Conservation (phyloP, 1,284 basidiomycete species). For the Tremellales sp. region DNA sequence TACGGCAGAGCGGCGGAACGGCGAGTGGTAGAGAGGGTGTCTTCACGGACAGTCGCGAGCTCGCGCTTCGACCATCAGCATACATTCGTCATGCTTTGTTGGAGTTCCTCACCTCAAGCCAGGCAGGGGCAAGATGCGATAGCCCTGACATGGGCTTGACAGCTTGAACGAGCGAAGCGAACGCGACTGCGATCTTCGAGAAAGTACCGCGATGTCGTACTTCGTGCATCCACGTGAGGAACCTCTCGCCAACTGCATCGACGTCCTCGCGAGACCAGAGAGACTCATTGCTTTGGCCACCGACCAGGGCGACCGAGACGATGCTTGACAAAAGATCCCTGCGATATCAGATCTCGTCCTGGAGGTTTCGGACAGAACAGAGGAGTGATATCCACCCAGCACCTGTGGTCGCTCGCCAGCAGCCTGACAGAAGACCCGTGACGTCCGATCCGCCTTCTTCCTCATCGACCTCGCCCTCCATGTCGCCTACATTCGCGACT, state of each 20-base stretch:
- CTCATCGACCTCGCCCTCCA: constrained; percentile 22
- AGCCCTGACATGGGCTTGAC: constrained; percentile 17
- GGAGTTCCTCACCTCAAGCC: constrained; percentile 41
- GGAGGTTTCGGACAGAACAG: background rate
- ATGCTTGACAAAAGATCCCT: constrained; percentile 40
- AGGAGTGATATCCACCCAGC: constrained; percentile 31
- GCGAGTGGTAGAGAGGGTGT: constrained; percentile 41
- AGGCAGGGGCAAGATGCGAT: constrained; percentile 21
- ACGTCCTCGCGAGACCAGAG: constrained; percentile 35
- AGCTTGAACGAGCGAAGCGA: constrained; percentile 34
- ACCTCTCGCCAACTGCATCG: constrained; percentile 28
- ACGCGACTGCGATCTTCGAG: constrained; percentile 37
- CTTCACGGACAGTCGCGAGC: constrained; percentile 34
- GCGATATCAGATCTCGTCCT: background rate
- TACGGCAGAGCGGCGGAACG: constrained; percentile 47
- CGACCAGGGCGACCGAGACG: constrained; percentile 15
- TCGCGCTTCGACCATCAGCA: constrained; percentile 24
- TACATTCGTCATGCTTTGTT: background rate
- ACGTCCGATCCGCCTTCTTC: constrained; percentile 26
- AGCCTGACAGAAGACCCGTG: constrained; percentile 41
- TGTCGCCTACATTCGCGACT: constrained; percentile 24
- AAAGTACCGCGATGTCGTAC: constrained; percentile 48
- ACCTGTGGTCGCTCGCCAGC: constrained; percentile 46
- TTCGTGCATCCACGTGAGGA: constrained; percentile 45
- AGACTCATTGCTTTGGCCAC: constrained; percentile 14